Conservation (phyloP, 2,329 filamentous ascomycete genomes). For the Decorospora gaudefroyi region DNA sequence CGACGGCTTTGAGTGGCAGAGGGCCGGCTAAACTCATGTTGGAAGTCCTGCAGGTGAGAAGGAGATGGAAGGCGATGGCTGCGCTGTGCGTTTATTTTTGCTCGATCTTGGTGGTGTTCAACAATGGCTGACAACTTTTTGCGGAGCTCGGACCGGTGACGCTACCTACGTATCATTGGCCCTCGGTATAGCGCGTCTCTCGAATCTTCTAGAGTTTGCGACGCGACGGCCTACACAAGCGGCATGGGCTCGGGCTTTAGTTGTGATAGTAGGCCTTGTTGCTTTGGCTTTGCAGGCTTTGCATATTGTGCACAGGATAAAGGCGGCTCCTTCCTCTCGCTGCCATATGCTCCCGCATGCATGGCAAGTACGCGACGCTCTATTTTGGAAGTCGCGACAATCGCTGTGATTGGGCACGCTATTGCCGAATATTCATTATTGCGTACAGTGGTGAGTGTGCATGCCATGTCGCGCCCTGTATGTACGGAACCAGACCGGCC, state of each 20-base stretch:
- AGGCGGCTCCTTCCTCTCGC: not conserved
- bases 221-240: conserved; percentile 4
- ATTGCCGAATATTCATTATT: conserved; percentile 15
- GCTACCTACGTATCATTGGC: conserved; percentile 15
- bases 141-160: conserved; percentile 17
- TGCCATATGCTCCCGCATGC: conserved; percentile 1
- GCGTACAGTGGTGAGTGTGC: conserved; percentile 6
- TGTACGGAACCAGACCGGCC: conserved; percentile 1
- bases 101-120: conserved; percentile 3
- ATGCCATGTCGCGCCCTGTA: conserved; percentile 3
- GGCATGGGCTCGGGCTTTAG: not conserved
- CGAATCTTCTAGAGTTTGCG: conserved; percentile 17
- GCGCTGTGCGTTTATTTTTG: conserved; percentile 5
- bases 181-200: conserved; percentile 15
- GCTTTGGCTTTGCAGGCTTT: not conserved
- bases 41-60: conserved; percentile 4
- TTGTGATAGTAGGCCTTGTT: conserved; percentile 3
- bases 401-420: too few species aligned
- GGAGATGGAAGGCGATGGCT: conserved; percentile 24
- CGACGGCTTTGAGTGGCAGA: conserved; percentile 40
- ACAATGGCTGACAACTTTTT: conserved; percentile 24
- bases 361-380: conserved; percentile 1
- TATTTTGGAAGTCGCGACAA: too few species aligned
- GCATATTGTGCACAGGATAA: not conserved
- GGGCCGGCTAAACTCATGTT: conserved; percentile 46